A percentile compares a stretch with the other conserved stretches of the same genome.
Conservation (phyloP, 2,329 filamentous ascomycete species). For the Colletotrichum tofieldiae region DNA sequence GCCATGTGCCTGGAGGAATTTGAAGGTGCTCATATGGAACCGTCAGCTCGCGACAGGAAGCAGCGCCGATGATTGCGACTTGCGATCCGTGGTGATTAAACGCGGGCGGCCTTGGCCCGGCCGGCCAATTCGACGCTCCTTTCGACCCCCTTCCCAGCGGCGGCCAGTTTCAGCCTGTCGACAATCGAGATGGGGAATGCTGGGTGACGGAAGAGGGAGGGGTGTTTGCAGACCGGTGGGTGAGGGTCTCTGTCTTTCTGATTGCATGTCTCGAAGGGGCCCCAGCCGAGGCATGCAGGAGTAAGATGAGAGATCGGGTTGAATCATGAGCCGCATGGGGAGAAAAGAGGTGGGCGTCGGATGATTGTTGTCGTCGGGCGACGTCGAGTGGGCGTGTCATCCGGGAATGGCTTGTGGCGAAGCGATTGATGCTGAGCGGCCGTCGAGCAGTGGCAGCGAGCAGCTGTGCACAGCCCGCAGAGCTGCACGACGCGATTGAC, state of each 20-base stretch:
- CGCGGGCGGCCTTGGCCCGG: not conserved
- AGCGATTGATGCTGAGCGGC: not conserved
- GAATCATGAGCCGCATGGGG: constrained; percentile 13
- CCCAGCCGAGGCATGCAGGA: constrained; percentile 33
- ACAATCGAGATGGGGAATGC: constrained; percentile 29
- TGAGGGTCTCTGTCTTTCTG: constrained; percentile 27
- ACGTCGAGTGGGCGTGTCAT: not conserved
- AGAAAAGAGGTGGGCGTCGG: constrained; percentile 8
- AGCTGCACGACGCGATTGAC: constrained; percentile 6
- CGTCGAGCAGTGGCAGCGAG: no score
- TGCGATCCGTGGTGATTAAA: constrained; percentile 39
- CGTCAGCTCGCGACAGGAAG: constrained; percentile 13
- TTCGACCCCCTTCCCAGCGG: constrained; percentile 24
- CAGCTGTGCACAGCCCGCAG: constrained; percentile 3
- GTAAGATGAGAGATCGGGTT: constrained; percentile 34
- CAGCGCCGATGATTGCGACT: constrained; percentile 26
- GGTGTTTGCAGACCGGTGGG: not conserved
- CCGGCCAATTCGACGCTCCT: not conserved
- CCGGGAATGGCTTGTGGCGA: constrained; percentile 6
- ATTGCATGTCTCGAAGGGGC: constrained; percentile 35
- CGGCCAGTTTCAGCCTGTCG: constrained; percentile 33
- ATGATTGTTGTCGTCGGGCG: not conserved
- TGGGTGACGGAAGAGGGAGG: constrained; percentile 13
- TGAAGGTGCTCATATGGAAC: constrained; percentile 10
- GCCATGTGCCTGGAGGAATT: not conserved